These are phyloP conservation scores for Ochetophila trinervis DNA, from an alignment of 306 rosid genomes.

Conservation along the genomic window DNA sequence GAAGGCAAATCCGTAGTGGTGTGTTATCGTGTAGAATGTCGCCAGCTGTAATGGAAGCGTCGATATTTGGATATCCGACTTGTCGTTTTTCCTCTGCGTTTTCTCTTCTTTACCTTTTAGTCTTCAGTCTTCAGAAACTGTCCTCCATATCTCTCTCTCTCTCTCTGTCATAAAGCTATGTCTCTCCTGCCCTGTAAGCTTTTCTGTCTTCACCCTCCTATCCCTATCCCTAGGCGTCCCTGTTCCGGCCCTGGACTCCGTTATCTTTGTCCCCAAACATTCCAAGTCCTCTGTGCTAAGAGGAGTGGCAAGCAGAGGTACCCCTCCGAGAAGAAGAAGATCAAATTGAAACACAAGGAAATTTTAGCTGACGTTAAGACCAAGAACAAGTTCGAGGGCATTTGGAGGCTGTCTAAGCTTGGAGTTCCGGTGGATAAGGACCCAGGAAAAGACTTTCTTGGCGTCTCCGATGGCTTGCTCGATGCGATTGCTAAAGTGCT, in stretches of 20 bases:
- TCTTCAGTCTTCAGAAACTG: not conserved
- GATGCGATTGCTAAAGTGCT: conserved; percentile 67
- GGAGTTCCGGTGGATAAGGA: conserved; percentile 60
- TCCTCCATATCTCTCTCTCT: not conserved
- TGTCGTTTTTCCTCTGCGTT: not conserved
- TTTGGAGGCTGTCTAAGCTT: conserved; percentile 83
- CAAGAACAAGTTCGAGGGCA: conserved; percentile 59
- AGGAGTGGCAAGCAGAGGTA: conserved; percentile 78
- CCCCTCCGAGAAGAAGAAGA: conserved; percentile 90
- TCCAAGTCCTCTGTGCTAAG: conserved; percentile 46
- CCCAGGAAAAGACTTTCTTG: conserved; percentile 79
- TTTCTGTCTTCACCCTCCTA: conserved; percentile 23
- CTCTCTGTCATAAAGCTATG: conserved; percentile 36
- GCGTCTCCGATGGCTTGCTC: conserved; percentile 65
- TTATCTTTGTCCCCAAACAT: conserved; percentile 30
- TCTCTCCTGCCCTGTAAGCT: conserved; percentile 49
- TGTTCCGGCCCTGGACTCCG: conserved; percentile 12
- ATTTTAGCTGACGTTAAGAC: conserved; percentile 28
- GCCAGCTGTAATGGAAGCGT: too few relatives aligned
- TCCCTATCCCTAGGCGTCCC: conserved; percentile 16
- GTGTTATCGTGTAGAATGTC: too few relatives aligned
- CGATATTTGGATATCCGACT: too few relatives aligned
- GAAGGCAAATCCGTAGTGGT: too few relatives aligned
- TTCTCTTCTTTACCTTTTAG: not conserved
- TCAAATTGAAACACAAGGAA: conserved; percentile 56